Percentiles rank a stretch among this genome's conserved stretches.
Conservation (phyloP, 805 yeast species). For the Blastobotrys peoriensis region DNA sequence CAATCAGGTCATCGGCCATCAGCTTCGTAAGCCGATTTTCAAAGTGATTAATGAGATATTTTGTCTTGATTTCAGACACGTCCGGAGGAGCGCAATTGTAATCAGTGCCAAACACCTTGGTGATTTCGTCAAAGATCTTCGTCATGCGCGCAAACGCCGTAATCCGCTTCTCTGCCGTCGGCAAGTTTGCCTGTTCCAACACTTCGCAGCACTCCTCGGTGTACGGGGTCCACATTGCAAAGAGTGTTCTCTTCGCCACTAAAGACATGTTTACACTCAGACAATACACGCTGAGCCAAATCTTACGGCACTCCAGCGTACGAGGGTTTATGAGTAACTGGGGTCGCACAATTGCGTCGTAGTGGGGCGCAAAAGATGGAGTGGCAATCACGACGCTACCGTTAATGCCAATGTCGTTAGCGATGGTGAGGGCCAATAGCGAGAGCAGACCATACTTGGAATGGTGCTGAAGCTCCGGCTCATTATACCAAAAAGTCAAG, state of each 20-base stretch:
- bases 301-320: slow-evolving; percentile 42
- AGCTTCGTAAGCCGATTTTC: slow-evolving; percentile 41
- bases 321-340: slow-evolving; percentile 35
- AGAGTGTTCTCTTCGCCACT: slow-evolving; percentile 57
- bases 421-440: slow-evolving; percentile 56
- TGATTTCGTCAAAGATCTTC: slow-evolving; percentile 53
- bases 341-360: slow-evolving; percentile 32
- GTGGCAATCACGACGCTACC: slow-evolving; percentile 35
- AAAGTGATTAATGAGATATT: slow-evolving; percentile 43
- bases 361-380: slow-evolving; percentile 16
- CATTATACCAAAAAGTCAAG: slow-evolving; percentile 72
- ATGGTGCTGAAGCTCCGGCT: slow-evolving; percentile 75
- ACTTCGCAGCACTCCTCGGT: slow-evolving; percentile 53
- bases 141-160: slow-evolving; percentile 57
- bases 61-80: slow-evolving; percentile 30
- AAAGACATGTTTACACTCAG: slow-evolving; percentile 58
- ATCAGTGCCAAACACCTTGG: slow-evolving; percentile 37
- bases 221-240: slow-evolving; percentile 41
- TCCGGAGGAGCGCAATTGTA: slow-evolving; percentile 32
- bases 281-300: slow-evolving; percentile 55
- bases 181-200: slow-evolving; percentile 37
- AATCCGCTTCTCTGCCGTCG: slow-evolving; percentile 35
- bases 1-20: slow-evolving; percentile 24
- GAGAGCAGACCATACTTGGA: slow-evolving; percentile 70
- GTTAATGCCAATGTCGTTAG: slow-evolving; percentile 71